Base-by-base conservation (phyloP, 306 rosid species). In the Citrullus mucosospermus region DNA sequence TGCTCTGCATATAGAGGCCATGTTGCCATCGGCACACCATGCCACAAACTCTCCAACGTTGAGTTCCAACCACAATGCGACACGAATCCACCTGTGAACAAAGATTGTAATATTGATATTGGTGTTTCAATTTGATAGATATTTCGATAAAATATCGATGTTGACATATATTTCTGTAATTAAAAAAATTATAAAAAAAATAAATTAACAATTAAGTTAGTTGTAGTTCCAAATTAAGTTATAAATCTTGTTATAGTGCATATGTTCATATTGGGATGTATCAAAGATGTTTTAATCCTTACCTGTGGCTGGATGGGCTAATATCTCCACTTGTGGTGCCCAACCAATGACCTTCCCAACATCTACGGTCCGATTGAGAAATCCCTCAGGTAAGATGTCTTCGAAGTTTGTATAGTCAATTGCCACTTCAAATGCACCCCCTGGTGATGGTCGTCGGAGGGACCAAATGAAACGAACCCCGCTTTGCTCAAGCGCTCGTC, bases 41-140 rank as follows among this genome's bases (percentile, higher is more conserved):
- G 30, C 87, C 81, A 79, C 0, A 86, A 2, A 22, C 89, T 83
- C 80, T 83, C 84, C 10, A 86, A 48, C 0, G 32, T 43, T 1
- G 86, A 85, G 11, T 82, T 82, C 86, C 88, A 85, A 3, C 88
- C 88, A 9, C 88, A 85, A 17, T 85, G 86, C 13, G 88, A 85
- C 18, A 80, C 60, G 53, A 85, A 85, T 5, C 84, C 84, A 34
- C 88, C 88, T 5, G 76, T 55, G 1, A 32, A 6, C 44, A 41
- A 41, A 0, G 44, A 41, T 41, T 41, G 6, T 6, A 41, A 41
- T 41, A 41, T 6, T 8, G 8, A 41, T 6, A 41, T 41, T 1
- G 6, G 8, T 41, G 44, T 41, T 41, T 39, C 43, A 39, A 39
- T 39, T 7, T 39, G 5, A 39, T 0, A 39, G 1, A 39, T 39